phyloP scores from a whole-genome alignment of 2,329 filamentous ascomycete genomes.

The Corniculantispora saksenae region DNA sequence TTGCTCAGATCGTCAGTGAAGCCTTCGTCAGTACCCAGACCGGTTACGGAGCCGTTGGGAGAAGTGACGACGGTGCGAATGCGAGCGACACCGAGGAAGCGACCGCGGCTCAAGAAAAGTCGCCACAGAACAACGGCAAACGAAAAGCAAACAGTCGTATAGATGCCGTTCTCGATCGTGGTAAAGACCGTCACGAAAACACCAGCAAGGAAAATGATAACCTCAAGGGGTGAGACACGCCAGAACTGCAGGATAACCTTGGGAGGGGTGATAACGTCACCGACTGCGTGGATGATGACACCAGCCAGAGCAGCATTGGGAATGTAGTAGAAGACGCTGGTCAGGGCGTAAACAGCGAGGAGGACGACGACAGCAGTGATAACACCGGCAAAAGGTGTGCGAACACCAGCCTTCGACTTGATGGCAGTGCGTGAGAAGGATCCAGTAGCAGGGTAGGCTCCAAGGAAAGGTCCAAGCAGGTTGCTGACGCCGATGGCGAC shows the following conservation, averaged over 20 bases:
- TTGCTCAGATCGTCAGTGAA: slow-evolving; percentile 49
- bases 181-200: slow-evolving; percentile 88
- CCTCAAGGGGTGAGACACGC: slow-evolving; percentile 86
- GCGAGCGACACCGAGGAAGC: slow-evolving; percentile 66
- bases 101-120: slow-evolving; percentile 77
- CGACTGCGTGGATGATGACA: slow-evolving; percentile 94
- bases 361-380: slow-evolving; percentile 86
- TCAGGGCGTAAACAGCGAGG: slow-evolving; percentile 84
- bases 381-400: slow-evolving; percentile 85
- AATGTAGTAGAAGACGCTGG: slow-evolving; percentile 91
- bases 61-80: slow-evolving; percentile 20
- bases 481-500: slow-evolving; percentile 92
- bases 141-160: slow-evolving; percentile 78
- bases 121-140: slow-evolving; percentile 79
- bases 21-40: slow-evolving; percentile 31
- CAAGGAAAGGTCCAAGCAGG: slow-evolving; percentile 86
- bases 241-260: slow-evolving; percentile 95
- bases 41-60: slow-evolving; percentile 18
- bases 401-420: slow-evolving; percentile 93
- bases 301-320: slow-evolving; percentile 77
- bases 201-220: slow-evolving; percentile 89
- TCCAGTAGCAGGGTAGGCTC: slow-evolving; percentile 88
- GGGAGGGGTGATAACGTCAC: slow-evolving; percentile 86
- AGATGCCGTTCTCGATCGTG: slow-evolving; percentile 89
- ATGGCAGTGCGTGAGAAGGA: slow-evolving; percentile 97